Evolutionary conservation across 1,284 basidiomycete species (phyloP).

Genomic region (Clitocybe nebularis): DNA sequence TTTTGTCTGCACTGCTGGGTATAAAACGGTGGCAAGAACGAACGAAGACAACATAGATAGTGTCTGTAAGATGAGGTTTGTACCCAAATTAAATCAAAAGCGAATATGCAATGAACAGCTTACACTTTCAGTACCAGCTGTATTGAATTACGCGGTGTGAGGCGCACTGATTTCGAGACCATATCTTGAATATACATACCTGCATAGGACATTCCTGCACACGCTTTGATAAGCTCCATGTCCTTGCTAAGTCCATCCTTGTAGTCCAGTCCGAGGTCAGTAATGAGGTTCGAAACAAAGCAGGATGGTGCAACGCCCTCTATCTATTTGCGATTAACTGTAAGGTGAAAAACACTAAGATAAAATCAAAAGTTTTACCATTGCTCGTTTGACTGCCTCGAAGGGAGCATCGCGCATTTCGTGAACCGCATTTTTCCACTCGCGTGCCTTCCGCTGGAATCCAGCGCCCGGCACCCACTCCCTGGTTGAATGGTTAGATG

Average conservation of each 20-base stretch:
- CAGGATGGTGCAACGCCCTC: constrained; percentile 25
- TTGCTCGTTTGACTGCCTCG: constrained; percentile 22
- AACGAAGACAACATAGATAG: constrained; percentile 43
- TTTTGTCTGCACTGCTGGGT: constrained; percentile 42
- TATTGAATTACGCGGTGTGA: neutral
- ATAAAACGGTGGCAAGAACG: constrained; percentile 43
- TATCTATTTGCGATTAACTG: constrained; percentile 23
- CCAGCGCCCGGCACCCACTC: constrained; percentile 34
- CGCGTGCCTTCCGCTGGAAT: constrained; percentile 26
- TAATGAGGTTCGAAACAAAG: constrained; percentile 30
- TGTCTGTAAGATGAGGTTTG: too few relatives aligned
- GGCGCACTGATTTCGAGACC: neutral
- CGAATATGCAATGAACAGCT: too few relatives aligned
- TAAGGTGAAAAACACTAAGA: too few relatives aligned
- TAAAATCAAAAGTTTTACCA: too few relatives aligned
- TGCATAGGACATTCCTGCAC: constrained; percentile 34
- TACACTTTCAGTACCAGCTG: constrained; percentile 36
- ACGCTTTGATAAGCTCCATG: constrained; percentile 28
- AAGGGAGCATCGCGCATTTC: constrained; percentile 35
- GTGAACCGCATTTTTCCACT: constrained; percentile 30
- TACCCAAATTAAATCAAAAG: too few relatives aligned
- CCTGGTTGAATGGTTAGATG: constrained; percentile 5
- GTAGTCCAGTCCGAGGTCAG: constrained; percentile 14
- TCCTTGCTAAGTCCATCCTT: constrained; percentile 18
- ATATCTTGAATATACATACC: constrained; percentile 20